Percentiles rank a stretch among this genome's conserved stretches.
Conservation (phyloP, 192 early-diverging fungal species). For the Umbelopsis ramanniana region DNA sequence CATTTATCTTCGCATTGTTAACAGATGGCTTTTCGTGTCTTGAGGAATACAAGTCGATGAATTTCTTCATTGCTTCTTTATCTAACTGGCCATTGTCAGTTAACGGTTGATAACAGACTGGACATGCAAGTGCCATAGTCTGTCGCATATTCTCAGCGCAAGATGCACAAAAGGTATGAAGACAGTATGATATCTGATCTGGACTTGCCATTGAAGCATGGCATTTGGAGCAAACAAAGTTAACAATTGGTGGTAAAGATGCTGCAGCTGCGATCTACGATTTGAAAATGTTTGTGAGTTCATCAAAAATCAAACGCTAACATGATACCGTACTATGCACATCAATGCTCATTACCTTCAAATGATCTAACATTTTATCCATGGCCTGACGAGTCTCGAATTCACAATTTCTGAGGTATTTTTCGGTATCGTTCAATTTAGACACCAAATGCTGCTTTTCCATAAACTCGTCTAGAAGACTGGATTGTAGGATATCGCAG, state of each 20-base stretch:
- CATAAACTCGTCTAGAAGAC: neutral
- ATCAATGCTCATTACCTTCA: neutral
- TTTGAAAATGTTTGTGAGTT: neutral
- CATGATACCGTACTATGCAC: neutral
- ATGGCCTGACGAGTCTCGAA: neutral
- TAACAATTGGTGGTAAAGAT: neutral
- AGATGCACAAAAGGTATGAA: neutral
- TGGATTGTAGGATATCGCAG: constrained; percentile 10
- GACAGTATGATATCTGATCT: neutral
- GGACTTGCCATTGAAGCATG: neutral
- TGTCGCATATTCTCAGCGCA: neutral
- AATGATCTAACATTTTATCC: neutral
- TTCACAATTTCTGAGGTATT: neutral
- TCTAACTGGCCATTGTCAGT: neutral
- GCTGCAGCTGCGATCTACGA: neutral
- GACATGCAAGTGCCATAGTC: neutral
- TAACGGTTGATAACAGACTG: neutral
- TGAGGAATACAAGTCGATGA: neutral
- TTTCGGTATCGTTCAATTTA: constrained; percentile 7
- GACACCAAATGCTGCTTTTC: constrained; percentile 5
- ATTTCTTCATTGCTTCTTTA: constrained; percentile 9
- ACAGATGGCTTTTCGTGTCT: neutral
- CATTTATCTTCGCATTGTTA: neutral
- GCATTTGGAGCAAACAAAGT: constrained; percentile 4
- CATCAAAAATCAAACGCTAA: neutral